Conservation (phyloP, 2,329 filamentous ascomycete genomes). For the Fusarium floridanum region DNA sequence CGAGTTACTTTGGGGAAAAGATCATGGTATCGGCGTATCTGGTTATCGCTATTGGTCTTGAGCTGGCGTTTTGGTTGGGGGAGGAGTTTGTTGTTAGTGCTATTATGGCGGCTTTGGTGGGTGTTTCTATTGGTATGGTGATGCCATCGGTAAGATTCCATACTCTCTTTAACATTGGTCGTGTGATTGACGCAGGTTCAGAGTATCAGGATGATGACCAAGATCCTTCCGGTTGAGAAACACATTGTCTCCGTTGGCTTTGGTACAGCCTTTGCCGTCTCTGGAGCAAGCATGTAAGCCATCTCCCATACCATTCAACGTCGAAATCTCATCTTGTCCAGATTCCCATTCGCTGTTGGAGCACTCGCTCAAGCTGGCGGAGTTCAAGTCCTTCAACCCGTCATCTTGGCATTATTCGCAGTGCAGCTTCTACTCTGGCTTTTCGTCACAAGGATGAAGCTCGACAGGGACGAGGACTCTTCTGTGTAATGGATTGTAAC, state of each 20-base stretch:
- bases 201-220: constrained; percentile 2
- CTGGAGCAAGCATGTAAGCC: not conserved
- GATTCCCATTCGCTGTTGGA: not conserved
- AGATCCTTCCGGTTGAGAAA: not conserved
- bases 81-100: not conserved
- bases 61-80: not conserved
- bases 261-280: not conserved
- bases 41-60: not conserved
- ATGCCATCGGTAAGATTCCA: not conserved
- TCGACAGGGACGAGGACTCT: not conserved
- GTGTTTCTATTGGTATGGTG: not conserved
- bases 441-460: not conserved
- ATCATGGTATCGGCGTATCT: not conserved
- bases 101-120: not conserved
- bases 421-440: not conserved
- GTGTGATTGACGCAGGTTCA: not conserved
- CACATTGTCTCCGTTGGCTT: not conserved
- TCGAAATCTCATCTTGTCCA: not conserved
- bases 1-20: not conserved
- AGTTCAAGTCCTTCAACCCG: not conserved
- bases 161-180: no score
- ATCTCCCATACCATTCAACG: not conserved
- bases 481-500: not conserved
- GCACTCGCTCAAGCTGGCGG: not conserved
- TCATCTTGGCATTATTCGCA: not conserved